Conservation (phyloP, 1,284 basidiomycete genomes). For the Ustilago bromivora region DNA sequence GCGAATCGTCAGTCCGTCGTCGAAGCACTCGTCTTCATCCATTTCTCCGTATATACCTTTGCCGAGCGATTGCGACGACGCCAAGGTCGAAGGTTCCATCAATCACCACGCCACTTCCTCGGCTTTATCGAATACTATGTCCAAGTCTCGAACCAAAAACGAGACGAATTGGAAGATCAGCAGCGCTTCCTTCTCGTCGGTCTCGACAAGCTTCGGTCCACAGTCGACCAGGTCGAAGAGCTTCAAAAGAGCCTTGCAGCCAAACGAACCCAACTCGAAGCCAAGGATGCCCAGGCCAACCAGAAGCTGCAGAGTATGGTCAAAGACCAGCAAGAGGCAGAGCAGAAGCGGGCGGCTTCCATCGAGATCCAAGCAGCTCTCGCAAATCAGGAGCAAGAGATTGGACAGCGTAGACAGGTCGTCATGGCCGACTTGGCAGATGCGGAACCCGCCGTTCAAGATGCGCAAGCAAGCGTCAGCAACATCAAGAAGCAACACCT, state of each 20-base stretch:
- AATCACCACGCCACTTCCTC: slow-evolving; percentile 97
- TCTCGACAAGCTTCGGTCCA: slow-evolving; percentile 94
- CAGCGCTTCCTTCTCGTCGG: slow-evolving; percentile 98
- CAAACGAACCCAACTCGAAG: slow-evolving; percentile 90
- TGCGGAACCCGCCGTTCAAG: slow-evolving; percentile 95
- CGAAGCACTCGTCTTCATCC: slow-evolving; percentile 93
- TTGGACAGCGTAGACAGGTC: slow-evolving; percentile 85
- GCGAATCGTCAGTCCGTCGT: slow-evolving; percentile 74
- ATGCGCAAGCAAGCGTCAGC: slow-evolving; percentile 93
- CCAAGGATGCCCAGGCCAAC: slow-evolving; percentile 94
- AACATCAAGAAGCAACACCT: slow-evolving; percentile 98
- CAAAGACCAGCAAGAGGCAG: slow-evolving; percentile 96
- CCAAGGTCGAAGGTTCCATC: slow-evolving; percentile 93
- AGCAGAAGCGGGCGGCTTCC: slow-evolving; percentile 95
- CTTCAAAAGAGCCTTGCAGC: slow-evolving; percentile 93
- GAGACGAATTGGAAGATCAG: slow-evolving; percentile 98
- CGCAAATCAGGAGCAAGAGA: slow-evolving; percentile 88
- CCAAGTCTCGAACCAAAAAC: slow-evolving; percentile 93
- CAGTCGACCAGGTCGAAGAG: slow-evolving; percentile 82
- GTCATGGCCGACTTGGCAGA: slow-evolving; percentile 97
- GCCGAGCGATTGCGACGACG: slow-evolving; percentile 88
- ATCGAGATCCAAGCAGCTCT: slow-evolving; percentile 95
- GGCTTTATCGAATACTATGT: slow-evolving; percentile 99
- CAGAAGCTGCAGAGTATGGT: slow-evolving; percentile 99
- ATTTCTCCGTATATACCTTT: slow-evolving; percentile 88